Percentiles rank a stretch among this genome's conserved stretches.
phyloP scores from a whole-genome alignment of 2,329 filamentous ascomycete genomes.

The Coniosporium tulheliwenetii region DNA sequence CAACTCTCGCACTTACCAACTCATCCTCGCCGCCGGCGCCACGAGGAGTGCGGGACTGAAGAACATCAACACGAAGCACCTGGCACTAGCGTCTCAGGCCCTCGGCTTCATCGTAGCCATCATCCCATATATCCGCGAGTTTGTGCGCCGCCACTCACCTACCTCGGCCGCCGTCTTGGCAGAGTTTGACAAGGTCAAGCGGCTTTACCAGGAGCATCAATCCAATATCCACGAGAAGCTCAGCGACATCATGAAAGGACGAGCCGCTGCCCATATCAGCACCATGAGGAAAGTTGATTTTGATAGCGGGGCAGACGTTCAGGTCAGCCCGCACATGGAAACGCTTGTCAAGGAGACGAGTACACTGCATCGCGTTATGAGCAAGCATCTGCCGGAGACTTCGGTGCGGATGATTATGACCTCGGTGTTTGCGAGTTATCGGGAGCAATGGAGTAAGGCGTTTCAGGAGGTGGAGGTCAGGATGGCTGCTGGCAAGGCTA shows the following conservation, averaged over 20 bases:
- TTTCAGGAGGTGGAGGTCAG: slow-evolving; percentile 50
- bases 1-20: slow-evolving; percentile 89
- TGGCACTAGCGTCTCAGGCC: slow-evolving; percentile 81
- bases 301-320: slow-evolving; percentile 37
- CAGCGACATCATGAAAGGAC: slow-evolving; percentile 77
- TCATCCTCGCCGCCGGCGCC: slow-evolving; percentile 88
- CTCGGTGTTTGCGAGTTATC: slow-evolving; percentile 70
- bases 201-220: slow-evolving; percentile 77
- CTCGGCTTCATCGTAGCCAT: slow-evolving; percentile 75
- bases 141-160: slow-evolving; percentile 58
- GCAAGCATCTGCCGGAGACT: slow-evolving; percentile 63
- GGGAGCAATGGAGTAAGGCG: slow-evolving; percentile 59
- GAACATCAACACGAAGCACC: slow-evolving; percentile 91
- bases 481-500: slow-evolving; percentile 52
- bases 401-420: slow-evolving; percentile 72
- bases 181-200: slow-evolving; percentile 78
- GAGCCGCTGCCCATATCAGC: slow-evolving; percentile 58
- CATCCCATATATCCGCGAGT: slow-evolving; percentile 82
- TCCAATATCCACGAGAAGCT: slow-evolving; percentile 83
- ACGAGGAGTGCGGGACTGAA: slow-evolving; percentile 78
- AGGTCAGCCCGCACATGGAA: slow-evolving; percentile 58
- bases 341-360: slow-evolving; percentile 73
- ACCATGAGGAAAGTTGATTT: slow-evolving; percentile 62
- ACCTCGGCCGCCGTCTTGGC: slow-evolving; percentile 39
- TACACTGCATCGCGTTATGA: slow-evolving; percentile 69